These are phyloP conservation scores for Sugiyamaella castrensis DNA, from an alignment of 1,139 yeast genomes.

Conservation along the genomic window DNA sequence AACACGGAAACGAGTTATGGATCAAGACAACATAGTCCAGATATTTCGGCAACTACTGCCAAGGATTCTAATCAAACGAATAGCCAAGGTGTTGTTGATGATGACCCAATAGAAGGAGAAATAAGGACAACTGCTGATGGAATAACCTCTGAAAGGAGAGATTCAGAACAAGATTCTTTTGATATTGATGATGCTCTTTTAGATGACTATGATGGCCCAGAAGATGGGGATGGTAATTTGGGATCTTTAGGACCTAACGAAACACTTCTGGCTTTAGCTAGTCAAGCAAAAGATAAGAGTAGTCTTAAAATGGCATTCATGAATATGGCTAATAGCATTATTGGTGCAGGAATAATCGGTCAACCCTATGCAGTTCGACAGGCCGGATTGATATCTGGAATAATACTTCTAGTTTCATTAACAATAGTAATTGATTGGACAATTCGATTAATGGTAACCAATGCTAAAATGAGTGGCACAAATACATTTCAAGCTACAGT, in stretches of 20 bases:
- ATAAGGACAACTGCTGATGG: neutral
- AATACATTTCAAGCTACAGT: slow-evolving; percentile 86
- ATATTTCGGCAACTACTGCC: too few species aligned
- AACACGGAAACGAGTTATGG: too few species aligned
- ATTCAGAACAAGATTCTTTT: slow-evolving; percentile 5
- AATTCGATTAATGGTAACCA: slow-evolving; percentile 66
- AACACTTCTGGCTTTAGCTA: slow-evolving; percentile 27
- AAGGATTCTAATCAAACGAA: neutral
- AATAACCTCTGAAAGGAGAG: neutral
- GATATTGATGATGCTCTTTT: slow-evolving; percentile 14
- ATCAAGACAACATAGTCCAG: neutral
- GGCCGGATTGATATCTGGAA: slow-evolving; percentile 75
- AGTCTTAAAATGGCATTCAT: slow-evolving; percentile 83
- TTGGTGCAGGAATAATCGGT: slow-evolving; percentile 95
- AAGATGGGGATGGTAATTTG: slow-evolving; percentile 17
- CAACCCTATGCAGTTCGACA: slow-evolving; percentile 86
- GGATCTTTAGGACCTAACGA: slow-evolving; percentile 28
- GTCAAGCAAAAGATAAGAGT: slow-evolving; percentile 40
- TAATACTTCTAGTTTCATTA: slow-evolving; percentile 55
- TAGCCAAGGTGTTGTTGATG: too few species aligned
- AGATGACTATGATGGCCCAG: slow-evolving; percentile 10
- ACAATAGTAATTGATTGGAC: slow-evolving; percentile 89
- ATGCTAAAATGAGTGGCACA: slow-evolving; percentile 73
- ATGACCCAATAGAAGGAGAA: too few species aligned
- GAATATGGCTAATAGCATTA: slow-evolving; percentile 91